phyloP scores from a whole-genome alignment of 805 yeast species.

The Candida sphagnicola region DNA sequence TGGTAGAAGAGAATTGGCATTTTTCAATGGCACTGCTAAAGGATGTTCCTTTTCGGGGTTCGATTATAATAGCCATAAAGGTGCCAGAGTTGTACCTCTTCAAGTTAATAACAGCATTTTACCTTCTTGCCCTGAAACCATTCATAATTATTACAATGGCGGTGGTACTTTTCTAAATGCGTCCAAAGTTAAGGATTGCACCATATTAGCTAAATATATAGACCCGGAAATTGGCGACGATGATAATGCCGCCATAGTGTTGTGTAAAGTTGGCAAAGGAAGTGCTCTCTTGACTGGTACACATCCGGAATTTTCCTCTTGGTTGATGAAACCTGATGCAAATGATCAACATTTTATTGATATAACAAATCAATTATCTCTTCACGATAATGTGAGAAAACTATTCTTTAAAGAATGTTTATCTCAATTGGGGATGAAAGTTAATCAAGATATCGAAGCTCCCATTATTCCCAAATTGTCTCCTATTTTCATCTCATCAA shows the following conservation, averaged over 20 bases:
- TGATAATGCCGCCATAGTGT: slow-evolving; percentile 66
- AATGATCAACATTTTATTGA: slow-evolving; percentile 23
- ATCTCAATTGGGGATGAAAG: slow-evolving; percentile 60
- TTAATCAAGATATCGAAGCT: slow-evolving; percentile 46
- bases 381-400: slow-evolving; percentile 45
- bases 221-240: slow-evolving; percentile 45
- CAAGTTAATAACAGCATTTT: slow-evolving; percentile 31
- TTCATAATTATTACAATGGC: slow-evolving; percentile 71
- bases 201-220: slow-evolving; percentile 67
- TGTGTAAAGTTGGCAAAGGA: slow-evolving; percentile 70
- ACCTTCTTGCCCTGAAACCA: slow-evolving; percentile 19
- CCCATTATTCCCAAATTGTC: slow-evolving; percentile 61
- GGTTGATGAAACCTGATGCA: slow-evolving; percentile 37
- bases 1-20: slow-evolving; percentile 77
- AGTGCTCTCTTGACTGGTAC: slow-evolving; percentile 73
- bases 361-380: slow-evolving; percentile 32
- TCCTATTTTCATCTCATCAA: slow-evolving; percentile 56
- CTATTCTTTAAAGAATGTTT: slow-evolving; percentile 57
- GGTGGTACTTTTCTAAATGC: slow-evolving; percentile 87
- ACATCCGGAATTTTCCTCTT: slow-evolving; percentile 83
- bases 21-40: slow-evolving; percentile 78
- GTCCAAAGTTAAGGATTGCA: slow-evolving; percentile 52
- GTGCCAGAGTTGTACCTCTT: slow-evolving; percentile 61
- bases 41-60: slow-evolving; percentile 86
- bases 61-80: slow-evolving; percentile 68